These are phyloP conservation scores for Lactuca saligna DNA, from an alignment of 129 eudicot species.

Conservation along the genomic window DNA sequence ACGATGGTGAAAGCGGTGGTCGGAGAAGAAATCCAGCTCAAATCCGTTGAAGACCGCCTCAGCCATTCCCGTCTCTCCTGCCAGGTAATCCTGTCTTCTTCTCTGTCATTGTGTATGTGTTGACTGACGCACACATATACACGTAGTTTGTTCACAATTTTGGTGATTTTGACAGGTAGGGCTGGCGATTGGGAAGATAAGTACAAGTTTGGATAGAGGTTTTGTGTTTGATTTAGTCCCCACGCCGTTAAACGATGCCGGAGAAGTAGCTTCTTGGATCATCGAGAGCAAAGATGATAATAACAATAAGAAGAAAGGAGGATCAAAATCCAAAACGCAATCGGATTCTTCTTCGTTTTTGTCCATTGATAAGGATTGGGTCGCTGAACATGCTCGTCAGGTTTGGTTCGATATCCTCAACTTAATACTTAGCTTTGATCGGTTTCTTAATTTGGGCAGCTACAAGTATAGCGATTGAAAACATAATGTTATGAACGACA, in stretches of 20 bases:
- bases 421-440: background rate
- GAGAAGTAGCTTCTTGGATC: conserved; percentile 61
- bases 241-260: conserved; percentile 72
- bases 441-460: background rate
- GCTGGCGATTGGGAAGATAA: conserved; percentile 75
- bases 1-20: conserved; percentile 70
- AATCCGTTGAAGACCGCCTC: conserved; percentile 70
- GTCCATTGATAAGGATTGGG: conserved; percentile 79
- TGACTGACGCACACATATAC: background rate
- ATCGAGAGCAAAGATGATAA: conserved; percentile 34
- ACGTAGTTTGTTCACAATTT: background rate
- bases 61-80: conserved; percentile 45
- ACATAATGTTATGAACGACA: background rate
- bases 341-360: conserved; percentile 41
- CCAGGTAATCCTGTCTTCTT: conserved; percentile 40
- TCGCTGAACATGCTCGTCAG: conserved; percentile 95
- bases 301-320: conserved; percentile 43
- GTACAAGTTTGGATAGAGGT: conserved; percentile 50
- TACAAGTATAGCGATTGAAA: background rate
- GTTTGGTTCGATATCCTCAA: conserved; percentile 23
- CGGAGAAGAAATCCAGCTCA: conserved; percentile 77
- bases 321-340: conserved; percentile 47
- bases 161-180: conserved; percentile 51
- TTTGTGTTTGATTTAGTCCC: conserved; percentile 75
- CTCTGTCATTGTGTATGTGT: background rate